Base-by-base conservation (phyloP, 805 yeast species). In the Ogataea dorogensis region DNA sequence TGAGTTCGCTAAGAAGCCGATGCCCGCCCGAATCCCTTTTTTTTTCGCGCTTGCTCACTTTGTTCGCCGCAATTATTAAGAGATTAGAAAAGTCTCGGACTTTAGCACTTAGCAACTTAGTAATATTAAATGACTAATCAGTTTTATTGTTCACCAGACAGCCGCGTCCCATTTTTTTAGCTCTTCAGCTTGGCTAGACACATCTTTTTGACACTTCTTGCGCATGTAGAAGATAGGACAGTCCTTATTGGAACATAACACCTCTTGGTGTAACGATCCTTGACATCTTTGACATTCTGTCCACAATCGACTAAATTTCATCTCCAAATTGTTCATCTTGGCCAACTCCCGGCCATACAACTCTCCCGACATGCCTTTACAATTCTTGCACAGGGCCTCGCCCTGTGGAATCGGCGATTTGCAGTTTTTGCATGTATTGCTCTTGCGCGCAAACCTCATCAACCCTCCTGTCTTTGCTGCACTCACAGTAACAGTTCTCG, bases 201-300 rank as follows among this genome's bases (percentile, higher is more conserved):
- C 73, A 51, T 85, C 94, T 58, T 82, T 84, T 52, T 83, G 91
- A 7, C 81, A 84, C 55, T 83, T 82, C 61, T 77, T 89, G 54
- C 99, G 73, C 98, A 93, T 93, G 59, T 93, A 93, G 54, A 93
- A 93, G 23, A 93, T 93, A 2, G 97, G 96, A 65, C 99, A 93
- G 61, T 93, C 98, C 49, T 89, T 88, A 49, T 91, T 87, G 0
- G 96, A 81, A 60, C 99, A 93, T 16, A 91, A 67, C 3, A 93
- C 98, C 50, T 93, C 98, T 61, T 88, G 96, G 53, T 93, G 97
- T 36, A 94, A 65, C 17, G 93, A 85, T 0, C 98, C 98, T 51
- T 94, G 97, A 61, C 98, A 93, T 41, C 97, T 69, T 64, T 93
- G 99, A 59, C 99, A 94, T 57, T 93, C 95, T 0, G 98, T 91